These are phyloP conservation scores for Colletotrichum melonis DNA, from an alignment of 2,329 filamentous ascomycete genomes.

Conservation along the genomic window DNA sequence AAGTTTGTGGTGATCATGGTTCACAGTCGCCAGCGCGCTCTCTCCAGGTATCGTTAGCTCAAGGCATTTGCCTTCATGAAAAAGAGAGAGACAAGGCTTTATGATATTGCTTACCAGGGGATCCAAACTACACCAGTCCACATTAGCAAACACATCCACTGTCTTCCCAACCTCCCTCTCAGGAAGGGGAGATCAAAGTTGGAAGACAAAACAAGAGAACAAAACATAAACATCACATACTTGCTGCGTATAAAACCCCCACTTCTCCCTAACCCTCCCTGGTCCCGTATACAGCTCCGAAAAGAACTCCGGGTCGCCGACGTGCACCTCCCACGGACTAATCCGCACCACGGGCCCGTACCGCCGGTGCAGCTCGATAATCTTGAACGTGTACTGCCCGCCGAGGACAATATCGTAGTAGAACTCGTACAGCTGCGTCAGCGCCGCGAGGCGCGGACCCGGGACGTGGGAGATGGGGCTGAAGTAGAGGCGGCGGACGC, in stretches of 20 bases:
- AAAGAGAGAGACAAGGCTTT: background rate
- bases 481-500: slow-evolving; percentile 48
- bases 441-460: slow-evolving; percentile 51
- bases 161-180: background rate
- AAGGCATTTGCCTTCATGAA: slow-evolving; percentile 28
- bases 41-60: background rate
- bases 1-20: slow-evolving; percentile 40
- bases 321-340: slow-evolving; percentile 50
- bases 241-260: slow-evolving; percentile 50
- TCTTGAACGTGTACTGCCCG: slow-evolving; percentile 55
- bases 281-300: slow-evolving; percentile 50
- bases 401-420: slow-evolving; percentile 56
- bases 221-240: slow-evolving; percentile 29
- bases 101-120: slow-evolving; percentile 41
- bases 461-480: slow-evolving; percentile 52
- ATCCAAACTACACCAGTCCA: slow-evolving; percentile 45
- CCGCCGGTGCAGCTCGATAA: slow-evolving; percentile 45
- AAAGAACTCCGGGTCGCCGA: slow-evolving; percentile 45
- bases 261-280: slow-evolving; percentile 46
- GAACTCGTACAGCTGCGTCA: slow-evolving; percentile 53
- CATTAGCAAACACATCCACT: slow-evolving; percentile 3
- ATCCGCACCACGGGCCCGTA: slow-evolving; percentile 50
- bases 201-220: no score
- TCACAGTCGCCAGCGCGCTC: background rate
- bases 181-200: background rate